A percentile compares a stretch with the other conserved stretches of the same genome.
Conservation (phyloP, 192 early-diverging fungal genomes). For the Backusella circina region DNA sequence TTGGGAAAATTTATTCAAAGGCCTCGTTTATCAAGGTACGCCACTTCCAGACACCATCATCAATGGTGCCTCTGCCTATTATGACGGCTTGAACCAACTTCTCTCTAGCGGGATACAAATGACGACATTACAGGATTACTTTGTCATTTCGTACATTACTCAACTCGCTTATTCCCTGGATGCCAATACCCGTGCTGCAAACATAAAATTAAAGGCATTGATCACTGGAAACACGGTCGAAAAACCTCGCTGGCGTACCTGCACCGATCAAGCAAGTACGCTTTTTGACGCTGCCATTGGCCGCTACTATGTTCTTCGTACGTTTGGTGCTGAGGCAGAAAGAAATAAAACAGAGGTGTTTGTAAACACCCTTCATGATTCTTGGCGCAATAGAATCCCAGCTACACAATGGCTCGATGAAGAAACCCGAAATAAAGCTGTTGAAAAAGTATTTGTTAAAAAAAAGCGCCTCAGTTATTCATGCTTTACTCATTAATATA, state of each 20-base stretch:
- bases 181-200: background rate
- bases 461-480: no score
- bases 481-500: no score
- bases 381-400: constrained; percentile 32
- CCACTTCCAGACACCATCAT: constrained; percentile 38
- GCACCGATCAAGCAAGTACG: constrained; percentile 4
- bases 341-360: constrained; percentile 36
- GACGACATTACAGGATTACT: constrained; percentile 32
- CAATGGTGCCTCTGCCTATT: constrained; percentile 41
- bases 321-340: constrained; percentile 40
- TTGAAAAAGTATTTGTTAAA: constrained; percentile 25
- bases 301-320: constrained; percentile 36
- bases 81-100: constrained; percentile 37
- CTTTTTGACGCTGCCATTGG: constrained; percentile 19
- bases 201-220: background rate
- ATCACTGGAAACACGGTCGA: constrained; percentile 7
- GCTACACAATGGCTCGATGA: constrained; percentile 41
- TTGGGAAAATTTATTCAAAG: constrained; percentile 34
- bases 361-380: constrained; percentile 30
- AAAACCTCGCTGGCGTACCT: constrained; percentile 39
- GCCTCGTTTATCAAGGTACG: constrained; percentile 6
- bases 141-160: constrained; percentile 21
- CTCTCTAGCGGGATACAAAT: background rate
- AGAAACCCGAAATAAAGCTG: constrained; percentile 27
- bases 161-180: background rate